These are phyloP conservation scores for Saccharomyces eubayanus DNA, from an alignment of 805 yeast genomes.

Conservation along the genomic window DNA sequence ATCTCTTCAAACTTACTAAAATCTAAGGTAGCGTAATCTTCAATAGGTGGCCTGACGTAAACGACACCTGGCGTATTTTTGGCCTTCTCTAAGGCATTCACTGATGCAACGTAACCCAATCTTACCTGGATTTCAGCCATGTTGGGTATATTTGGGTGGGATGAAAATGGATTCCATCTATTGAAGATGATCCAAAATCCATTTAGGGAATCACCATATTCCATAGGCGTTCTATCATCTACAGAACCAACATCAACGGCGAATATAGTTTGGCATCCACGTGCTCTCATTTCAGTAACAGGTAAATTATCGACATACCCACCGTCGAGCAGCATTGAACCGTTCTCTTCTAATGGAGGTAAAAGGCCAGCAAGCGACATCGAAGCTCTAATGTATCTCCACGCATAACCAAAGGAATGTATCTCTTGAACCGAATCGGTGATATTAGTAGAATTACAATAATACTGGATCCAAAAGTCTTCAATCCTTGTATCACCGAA, in stretches of 20 bases:
- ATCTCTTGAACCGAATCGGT: slow-evolving; percentile 94
- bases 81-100: slow-evolving; percentile 83
- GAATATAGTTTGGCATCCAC: slow-evolving; percentile 78
- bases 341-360: slow-evolving; percentile 78
- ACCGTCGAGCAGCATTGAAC: slow-evolving; percentile 90
- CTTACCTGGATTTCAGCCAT: slow-evolving; percentile 93
- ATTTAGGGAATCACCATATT: slow-evolving; percentile 84
- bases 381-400: slow-evolving; percentile 93
- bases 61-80: slow-evolving; percentile 77
- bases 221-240: slow-evolving; percentile 84
- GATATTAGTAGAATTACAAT: slow-evolving; percentile 86
- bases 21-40: slow-evolving; percentile 82
- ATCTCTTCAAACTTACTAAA: slow-evolving; percentile 89
- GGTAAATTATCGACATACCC: slow-evolving; percentile 93
- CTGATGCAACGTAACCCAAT: slow-evolving; percentile 90
- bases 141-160: slow-evolving; percentile 80
- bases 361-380: slow-evolving; percentile 92
- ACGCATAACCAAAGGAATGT: slow-evolving; percentile 84
- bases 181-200: slow-evolving; percentile 88
- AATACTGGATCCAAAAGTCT: slow-evolving; percentile 89
- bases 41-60: slow-evolving; percentile 90
- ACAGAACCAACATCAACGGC: slow-evolving; percentile 96
- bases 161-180: slow-evolving; percentile 83
- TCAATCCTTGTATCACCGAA: slow-evolving; percentile 90
- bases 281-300: slow-evolving; percentile 80